Conservation (phyloP, 164 flowering plant species). For the Berberis thunbergii region DNA sequence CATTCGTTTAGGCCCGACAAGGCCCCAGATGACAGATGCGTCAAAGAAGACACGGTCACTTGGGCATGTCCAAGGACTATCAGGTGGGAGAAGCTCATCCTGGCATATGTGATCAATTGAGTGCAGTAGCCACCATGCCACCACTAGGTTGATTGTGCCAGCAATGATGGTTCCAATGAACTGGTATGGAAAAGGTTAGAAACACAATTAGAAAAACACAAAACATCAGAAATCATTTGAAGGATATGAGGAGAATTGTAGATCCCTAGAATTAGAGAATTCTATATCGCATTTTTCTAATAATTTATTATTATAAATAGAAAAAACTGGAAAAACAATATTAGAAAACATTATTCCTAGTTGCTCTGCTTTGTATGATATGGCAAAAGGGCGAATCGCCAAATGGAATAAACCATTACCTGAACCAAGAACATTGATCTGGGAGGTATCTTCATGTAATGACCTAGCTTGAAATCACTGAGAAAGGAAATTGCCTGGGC, state of each 20-base stretch:
- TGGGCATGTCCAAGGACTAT: constrained; percentile 30
- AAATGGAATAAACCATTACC: constrained; percentile 2
- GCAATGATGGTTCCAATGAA: constrained; percentile 18
- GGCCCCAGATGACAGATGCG: constrained; percentile 19
- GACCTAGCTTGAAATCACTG: constrained; percentile 24
- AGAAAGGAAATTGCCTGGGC: constrained; percentile 20
- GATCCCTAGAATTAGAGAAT: too few relatives aligned
- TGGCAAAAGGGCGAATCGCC: not conserved
- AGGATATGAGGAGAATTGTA: too few relatives aligned
- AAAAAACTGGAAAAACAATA: too few relatives aligned
- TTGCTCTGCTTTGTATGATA: not conserved
- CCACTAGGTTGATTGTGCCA: constrained; percentile 10
- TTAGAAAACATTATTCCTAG: too few relatives aligned
- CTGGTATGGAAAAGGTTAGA: not conserved
- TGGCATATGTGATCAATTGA: constrained; percentile 16
- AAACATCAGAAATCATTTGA: not conserved
- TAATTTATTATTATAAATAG: too few relatives aligned
- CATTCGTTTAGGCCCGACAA: constrained; percentile 18
- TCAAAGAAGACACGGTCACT: constrained; percentile 19
- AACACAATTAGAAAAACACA: not conserved
- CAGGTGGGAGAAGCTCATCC: constrained; percentile 6
- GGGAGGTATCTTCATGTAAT: constrained; percentile 31
- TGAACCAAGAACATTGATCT: constrained; percentile 23
- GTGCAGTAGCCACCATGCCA: constrained; percentile 18
- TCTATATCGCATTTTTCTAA: too few relatives aligned